Percentiles rank a stretch among this genome's conserved stretches.
Conservation (phyloP, 495 filamentous ascomycete species). For the Sordaria brevicollis region DNA sequence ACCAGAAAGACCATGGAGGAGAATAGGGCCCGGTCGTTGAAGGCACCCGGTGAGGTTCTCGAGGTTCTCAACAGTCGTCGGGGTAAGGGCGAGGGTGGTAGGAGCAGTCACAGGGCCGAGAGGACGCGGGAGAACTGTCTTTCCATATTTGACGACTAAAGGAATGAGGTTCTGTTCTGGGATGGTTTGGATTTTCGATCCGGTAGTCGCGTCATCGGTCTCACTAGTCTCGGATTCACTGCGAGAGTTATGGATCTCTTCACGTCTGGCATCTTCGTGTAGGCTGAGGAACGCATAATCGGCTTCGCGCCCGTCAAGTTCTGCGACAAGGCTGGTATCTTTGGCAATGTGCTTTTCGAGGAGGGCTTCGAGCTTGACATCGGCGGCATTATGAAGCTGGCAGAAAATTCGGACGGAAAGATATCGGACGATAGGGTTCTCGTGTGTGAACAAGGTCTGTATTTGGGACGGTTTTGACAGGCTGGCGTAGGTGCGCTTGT, state of each 20-base stretch:
- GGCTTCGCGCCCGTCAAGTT: slow-evolving; percentile 65
- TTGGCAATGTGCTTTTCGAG: slow-evolving; percentile 50
- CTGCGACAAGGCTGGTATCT: slow-evolving; percentile 47
- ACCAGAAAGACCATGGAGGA: slow-evolving; percentile 75
- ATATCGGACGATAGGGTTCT: slow-evolving; percentile 54
- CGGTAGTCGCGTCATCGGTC: not conserved
- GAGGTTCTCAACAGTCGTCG: slow-evolving; percentile 61
- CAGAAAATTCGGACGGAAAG: slow-evolving; percentile 72
- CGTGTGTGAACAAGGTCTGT: slow-evolving; percentile 55
- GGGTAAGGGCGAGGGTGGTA: slow-evolving; percentile 57
- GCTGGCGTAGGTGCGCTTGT: slow-evolving; percentile 52
- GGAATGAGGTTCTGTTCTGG: slow-evolving; percentile 28
- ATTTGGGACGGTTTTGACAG: slow-evolving; percentile 55
- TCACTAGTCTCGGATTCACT: slow-evolving; percentile 24
- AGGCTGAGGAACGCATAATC: slow-evolving; percentile 80
- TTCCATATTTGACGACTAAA: slow-evolving; percentile 39
- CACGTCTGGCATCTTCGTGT: slow-evolving; percentile 56
- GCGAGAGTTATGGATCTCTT: slow-evolving; percentile 28
- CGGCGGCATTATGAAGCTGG: slow-evolving; percentile 68
- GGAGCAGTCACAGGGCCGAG: slow-evolving; percentile 36
- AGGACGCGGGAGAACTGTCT: slow-evolving; percentile 57
- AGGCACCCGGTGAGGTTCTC: slow-evolving; percentile 55
- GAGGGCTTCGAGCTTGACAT: slow-evolving; percentile 63
- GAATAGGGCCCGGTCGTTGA: slow-evolving; percentile 53
- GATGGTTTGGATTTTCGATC: not conserved